A percentile compares a stretch with the other conserved stretches of the same genome.
Evolutionary conservation across 345 rosid genomes (phyloP).

Genomic region (Laguncularia racemosa): DNA sequence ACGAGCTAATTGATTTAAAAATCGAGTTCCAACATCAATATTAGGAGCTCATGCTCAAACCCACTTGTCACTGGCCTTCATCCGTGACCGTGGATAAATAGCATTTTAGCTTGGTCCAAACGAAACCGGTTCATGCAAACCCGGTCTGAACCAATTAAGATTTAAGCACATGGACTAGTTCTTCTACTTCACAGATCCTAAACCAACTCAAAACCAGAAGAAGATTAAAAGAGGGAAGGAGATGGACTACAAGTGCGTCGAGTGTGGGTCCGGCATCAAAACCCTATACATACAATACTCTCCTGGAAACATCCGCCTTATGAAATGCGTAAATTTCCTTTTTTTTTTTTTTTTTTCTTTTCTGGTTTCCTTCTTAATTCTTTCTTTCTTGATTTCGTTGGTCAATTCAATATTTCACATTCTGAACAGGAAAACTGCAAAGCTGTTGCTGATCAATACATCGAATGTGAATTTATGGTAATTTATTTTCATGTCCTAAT

Average conservation of each 20-base stretch:
- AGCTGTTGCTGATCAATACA: conserved; percentile 65
- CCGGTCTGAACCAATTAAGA: no score
- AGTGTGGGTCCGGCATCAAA: conserved; percentile 50
- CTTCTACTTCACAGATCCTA: no score
- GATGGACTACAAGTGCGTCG: conserved; percentile 50
- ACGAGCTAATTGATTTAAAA: no score
- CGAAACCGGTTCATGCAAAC: no score
- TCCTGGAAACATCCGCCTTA: conserved; percentile 63
- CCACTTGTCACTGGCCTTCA: no score
- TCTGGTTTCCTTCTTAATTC: no score
- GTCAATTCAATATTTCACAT: neutral
- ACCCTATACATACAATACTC: conserved; percentile 64
- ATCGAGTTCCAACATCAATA: no score
- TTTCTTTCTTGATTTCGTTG: no score
- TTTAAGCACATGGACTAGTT: no score
- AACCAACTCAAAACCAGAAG: neutral
- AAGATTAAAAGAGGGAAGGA: neutral
- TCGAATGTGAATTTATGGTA: conserved; percentile 84
- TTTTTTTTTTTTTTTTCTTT: neutral
- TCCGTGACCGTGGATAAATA: no score
- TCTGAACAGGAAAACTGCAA: conserved; percentile 49
- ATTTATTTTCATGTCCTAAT: neutral
- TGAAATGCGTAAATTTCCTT: conserved; percentile 54
- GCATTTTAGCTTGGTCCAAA: no score
- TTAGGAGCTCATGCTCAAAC: no score